A percentile compares a stretch with the other conserved stretches of the same genome.
These are phyloP conservation scores for Kluyveromyces aestuarii DNA, from an alignment of 805 yeast genomes.

Conservation along the genomic window DNA sequence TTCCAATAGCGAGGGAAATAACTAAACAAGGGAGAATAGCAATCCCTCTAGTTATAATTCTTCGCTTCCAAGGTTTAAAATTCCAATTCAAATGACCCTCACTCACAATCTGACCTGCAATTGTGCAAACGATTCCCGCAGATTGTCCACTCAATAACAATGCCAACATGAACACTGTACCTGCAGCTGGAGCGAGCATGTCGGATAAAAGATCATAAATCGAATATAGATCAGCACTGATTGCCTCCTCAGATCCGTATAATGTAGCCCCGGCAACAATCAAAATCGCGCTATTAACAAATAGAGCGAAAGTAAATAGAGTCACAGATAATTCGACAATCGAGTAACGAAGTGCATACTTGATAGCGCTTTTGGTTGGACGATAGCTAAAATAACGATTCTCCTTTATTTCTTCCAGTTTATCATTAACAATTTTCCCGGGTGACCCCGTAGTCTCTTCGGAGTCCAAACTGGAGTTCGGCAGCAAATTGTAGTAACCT, in stretches of 20 bases:
- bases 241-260: constrained; percentile 59
- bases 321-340: constrained; percentile 63
- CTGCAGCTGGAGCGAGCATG: constrained; percentile 66
- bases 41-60: constrained; percentile 67
- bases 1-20: constrained; percentile 64
- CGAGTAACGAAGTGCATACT: constrained; percentile 62
- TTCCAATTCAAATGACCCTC: constrained; percentile 88
- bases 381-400: constrained; percentile 41
- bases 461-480: constrained; percentile 3
- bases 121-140: constrained; percentile 88
- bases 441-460: constrained; percentile 9
- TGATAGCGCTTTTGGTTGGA: constrained; percentile 68
- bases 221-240: constrained; percentile 72
- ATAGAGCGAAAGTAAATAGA: constrained; percentile 69
- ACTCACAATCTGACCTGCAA: constrained; percentile 86
- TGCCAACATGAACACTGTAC: constrained; percentile 78
- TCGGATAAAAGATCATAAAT: constrained; percentile 56
- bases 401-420: constrained; percentile 25
- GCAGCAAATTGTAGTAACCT: constrained; percentile 34
- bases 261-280: constrained; percentile 76
- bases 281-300: constrained; percentile 77
- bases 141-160: constrained; percentile 78
- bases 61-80: constrained; percentile 67
- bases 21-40: constrained; percentile 75
- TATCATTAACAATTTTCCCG: constrained; percentile 6